phyloP scores from a whole-genome alignment of 345 rosid species.

The Citrus cavaleriei region DNA sequence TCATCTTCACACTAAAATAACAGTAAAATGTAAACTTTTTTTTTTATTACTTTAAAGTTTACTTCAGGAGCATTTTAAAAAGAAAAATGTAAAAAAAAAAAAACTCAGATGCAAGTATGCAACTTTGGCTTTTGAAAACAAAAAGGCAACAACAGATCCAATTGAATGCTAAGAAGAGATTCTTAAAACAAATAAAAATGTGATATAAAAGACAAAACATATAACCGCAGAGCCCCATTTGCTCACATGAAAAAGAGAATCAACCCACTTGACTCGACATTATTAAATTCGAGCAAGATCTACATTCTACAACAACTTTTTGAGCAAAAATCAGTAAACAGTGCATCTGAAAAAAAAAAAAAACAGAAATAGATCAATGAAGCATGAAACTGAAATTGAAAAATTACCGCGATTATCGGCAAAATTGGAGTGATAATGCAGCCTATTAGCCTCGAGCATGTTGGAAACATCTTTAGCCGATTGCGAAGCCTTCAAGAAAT shows the following conservation, averaged over 20 bases:
- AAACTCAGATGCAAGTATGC: not conserved
- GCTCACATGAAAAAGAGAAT: constrained; percentile 17
- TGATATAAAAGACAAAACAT: constrained; percentile 25
- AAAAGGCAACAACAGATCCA: constrained; percentile 16
- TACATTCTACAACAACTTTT: constrained; percentile 18
- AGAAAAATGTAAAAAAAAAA: not conserved
- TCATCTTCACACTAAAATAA: not conserved
- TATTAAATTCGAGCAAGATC: constrained; percentile 8
- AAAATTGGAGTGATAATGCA: constrained; percentile 94
- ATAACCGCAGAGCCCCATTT: constrained; percentile 18
- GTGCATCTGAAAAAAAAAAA: not conserved
- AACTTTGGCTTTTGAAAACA: constrained; percentile 14
- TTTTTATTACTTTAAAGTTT: not conserved
- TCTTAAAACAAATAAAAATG: constrained; percentile 3
- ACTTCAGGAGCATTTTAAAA: not conserved
- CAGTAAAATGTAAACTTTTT: not conserved
- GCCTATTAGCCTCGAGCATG: constrained; percentile 85
- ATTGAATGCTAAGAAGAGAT: constrained; percentile 27
- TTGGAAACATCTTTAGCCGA: constrained; percentile 80
- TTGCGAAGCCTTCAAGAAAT: constrained; percentile 79
- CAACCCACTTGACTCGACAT: constrained; percentile 21
- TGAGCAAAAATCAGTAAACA: not conserved
- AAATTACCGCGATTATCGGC: constrained; percentile 79
- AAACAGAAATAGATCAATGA: not conserved
- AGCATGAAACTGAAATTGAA: not conserved